Percentiles rank a stretch among this genome's conserved stretches.
These are phyloP conservation scores for Tuber magnatum DNA, from an alignment of 495 filamentous ascomycete genomes.

Conservation along the genomic window DNA sequence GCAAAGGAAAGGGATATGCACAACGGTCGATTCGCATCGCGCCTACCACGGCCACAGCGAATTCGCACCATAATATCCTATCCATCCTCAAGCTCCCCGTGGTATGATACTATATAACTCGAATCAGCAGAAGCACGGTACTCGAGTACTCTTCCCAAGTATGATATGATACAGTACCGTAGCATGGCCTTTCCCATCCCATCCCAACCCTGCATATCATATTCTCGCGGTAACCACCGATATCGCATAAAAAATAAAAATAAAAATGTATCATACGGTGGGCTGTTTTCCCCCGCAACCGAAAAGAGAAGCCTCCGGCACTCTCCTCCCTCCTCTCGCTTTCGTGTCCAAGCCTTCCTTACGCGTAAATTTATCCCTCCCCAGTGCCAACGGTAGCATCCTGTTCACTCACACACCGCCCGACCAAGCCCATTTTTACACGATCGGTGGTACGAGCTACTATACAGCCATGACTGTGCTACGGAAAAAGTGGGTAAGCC, in stretches of 20 bases:
- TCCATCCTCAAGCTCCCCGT: background rate
- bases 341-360: background rate
- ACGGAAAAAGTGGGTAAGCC: background rate
- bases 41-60: background rate
- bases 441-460: too few species aligned
- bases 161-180: too few species aligned
- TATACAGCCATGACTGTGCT: background rate
- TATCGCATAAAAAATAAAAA: background rate
- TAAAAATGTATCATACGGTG: too few species aligned
- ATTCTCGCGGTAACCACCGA: background rate
- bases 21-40: background rate
- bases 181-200: too few species aligned
- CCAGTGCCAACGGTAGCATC: too few species aligned
- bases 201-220: background rate
- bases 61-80: background rate
- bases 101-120: background rate
- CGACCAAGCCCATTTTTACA: background rate
- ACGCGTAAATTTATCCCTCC: too few species aligned
- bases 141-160: background rate
- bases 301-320: background rate
- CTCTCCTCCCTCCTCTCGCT: background rate
- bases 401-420: too few species aligned
- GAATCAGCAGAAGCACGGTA: background rate
- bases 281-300: background rate
- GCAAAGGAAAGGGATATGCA: background rate